phyloP scores from a whole-genome alignment of 441 rosid species.

The Eruca vesicaria region DNA sequence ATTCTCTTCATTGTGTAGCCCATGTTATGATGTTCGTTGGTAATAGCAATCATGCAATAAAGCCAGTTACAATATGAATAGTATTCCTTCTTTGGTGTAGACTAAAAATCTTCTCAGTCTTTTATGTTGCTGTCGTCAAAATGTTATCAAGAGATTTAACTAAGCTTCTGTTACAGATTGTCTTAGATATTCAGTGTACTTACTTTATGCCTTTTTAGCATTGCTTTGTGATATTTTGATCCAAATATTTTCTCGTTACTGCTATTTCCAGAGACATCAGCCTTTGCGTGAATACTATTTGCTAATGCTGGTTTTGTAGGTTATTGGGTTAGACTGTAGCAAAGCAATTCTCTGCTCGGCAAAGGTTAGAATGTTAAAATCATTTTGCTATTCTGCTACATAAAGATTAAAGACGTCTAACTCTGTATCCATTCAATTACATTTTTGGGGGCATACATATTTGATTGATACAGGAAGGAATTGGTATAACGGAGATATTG shows the following conservation, averaged over 20 bases:
- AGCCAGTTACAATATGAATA: conserved; percentile 9
- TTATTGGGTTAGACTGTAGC: conserved; percentile 94
- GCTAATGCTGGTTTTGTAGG: too few species aligned
- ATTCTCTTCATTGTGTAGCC: conserved; percentile 42
- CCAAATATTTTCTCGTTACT: too few species aligned
- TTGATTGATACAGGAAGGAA: conserved; percentile 68
- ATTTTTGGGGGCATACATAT: background rate
- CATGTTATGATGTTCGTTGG: conserved; percentile 11
- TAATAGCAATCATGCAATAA: conserved; percentile 5
- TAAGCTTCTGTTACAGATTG: background rate
- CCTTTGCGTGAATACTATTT: too few species aligned
- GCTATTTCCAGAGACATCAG: too few species aligned
- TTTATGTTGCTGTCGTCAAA: background rate
- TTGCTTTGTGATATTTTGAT: conserved; percentile 7
- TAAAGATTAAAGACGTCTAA: background rate
- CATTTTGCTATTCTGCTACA: conserved; percentile 14
- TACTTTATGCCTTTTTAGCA: background rate
- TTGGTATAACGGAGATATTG: conserved; percentile 83
- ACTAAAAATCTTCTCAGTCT: background rate
- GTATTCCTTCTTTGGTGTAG: conserved; percentile 13
- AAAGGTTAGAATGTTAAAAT: conserved; percentile 57
- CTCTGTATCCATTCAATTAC: conserved; percentile 13
- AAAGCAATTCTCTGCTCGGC: conserved; percentile 94
- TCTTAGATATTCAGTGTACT: background rate
- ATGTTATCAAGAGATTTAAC: conserved; percentile 1